A percentile compares a stretch with the other conserved stretches of the same genome.
phyloP scores from a whole-genome alignment of 768 basidiomycete species.

The Mycena venus region DNA sequence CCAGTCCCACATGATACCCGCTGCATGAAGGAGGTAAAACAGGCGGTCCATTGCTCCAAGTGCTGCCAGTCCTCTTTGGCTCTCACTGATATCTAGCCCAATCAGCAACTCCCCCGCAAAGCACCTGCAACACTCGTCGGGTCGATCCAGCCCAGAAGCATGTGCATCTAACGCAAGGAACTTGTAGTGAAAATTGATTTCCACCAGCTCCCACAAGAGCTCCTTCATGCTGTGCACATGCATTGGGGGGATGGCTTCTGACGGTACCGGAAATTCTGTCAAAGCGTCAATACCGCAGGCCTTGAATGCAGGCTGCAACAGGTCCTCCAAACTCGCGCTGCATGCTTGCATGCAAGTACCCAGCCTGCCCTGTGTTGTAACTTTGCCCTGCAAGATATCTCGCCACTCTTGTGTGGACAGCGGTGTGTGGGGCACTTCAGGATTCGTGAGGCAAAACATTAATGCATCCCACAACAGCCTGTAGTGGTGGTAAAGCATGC shows the following conservation, averaged over 20 bases:
- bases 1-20: slow-evolving; percentile 16
- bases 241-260: background rate
- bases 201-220: too few relatives aligned
- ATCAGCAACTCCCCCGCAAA: slow-evolving; percentile 7
- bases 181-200: slow-evolving; percentile 33
- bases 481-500: slow-evolving; percentile 11
- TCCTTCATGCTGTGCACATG: background rate
- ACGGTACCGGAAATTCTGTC: slow-evolving; percentile 6
- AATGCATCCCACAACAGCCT: background rate
- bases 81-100: slow-evolving; percentile 11
- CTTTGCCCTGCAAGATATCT: slow-evolving; percentile 8
- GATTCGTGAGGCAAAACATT: slow-evolving; percentile 12
- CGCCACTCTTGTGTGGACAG: slow-evolving; percentile 16
- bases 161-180: slow-evolving; percentile 30
- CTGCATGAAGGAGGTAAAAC: slow-evolving; percentile 8
- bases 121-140: slow-evolving; percentile 11
- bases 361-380: background rate
- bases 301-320: background rate
- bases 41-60: background rate
- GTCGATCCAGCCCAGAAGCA: slow-evolving; percentile 6
- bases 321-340: slow-evolving; percentile 1
- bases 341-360: background rate
- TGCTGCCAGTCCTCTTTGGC: slow-evolving; percentile 14
- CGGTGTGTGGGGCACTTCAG: background rate
- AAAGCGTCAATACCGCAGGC: slow-evolving; percentile 10